Conservation (phyloP, 1,284 basidiomycete genomes). For the Cutaneotrichosporon sp. region DNA sequence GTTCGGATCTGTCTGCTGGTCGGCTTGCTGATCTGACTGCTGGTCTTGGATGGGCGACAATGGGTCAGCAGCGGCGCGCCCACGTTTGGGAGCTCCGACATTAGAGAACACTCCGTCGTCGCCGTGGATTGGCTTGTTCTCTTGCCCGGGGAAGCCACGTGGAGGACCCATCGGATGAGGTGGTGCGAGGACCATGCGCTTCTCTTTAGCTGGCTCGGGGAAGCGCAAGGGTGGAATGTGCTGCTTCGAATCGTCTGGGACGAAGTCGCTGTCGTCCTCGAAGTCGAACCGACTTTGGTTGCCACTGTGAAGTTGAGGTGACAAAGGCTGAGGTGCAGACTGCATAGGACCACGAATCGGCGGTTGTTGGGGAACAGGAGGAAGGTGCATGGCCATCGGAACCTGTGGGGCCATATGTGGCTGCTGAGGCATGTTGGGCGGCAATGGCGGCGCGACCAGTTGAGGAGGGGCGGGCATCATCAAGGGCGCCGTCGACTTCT, state of each 20-base stretch:
- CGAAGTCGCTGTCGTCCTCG: slow-evolving; percentile 38
- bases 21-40: slow-evolving; percentile 9
- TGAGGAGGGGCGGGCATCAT: background rate
- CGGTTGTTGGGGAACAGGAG: background rate
- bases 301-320: background rate
- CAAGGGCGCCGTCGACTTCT: background rate
- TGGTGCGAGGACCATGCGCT: background rate
- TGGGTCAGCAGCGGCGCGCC: slow-evolving; percentile 22
- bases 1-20: slow-evolving; percentile 11
- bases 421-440: background rate
- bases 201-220: background rate
- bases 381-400: background rate
- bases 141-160: slow-evolving; percentile 4
- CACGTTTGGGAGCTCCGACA: slow-evolving; percentile 20
- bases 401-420: background rate
- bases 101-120: slow-evolving; percentile 38
- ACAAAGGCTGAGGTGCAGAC: background rate
- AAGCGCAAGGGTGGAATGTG: slow-evolving; percentile 4
- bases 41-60: slow-evolving; percentile 31
- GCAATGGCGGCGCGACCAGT: background rate
- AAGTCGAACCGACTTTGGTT: slow-evolving; percentile 14
- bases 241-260: slow-evolving; percentile 19
- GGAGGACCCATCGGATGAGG: background rate
- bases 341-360: background rate
- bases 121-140: slow-evolving; percentile 25